Evolutionary conservation across 306 rosid species (phyloP).

Genomic region (Acacia confusa): DNA sequence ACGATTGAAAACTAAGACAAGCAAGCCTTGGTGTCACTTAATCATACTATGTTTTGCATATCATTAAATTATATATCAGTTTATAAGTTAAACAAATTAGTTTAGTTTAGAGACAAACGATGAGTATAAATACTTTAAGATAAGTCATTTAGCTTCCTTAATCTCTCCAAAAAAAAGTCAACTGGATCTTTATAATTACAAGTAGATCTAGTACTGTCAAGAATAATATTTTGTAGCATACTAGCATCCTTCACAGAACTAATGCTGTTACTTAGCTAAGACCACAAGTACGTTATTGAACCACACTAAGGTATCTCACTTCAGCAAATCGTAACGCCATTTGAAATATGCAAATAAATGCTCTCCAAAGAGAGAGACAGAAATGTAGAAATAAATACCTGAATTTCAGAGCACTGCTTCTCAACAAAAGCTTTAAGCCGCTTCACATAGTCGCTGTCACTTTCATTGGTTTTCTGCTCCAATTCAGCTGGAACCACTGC

Average conservation of each 20-base stretch:
- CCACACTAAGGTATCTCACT: conserved; percentile 17
- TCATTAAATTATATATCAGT: no score
- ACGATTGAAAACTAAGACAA: conserved; percentile 10
- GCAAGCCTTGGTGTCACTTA: background rate
- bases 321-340: background rate
- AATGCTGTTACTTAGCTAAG: background rate
- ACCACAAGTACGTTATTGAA: background rate
- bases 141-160: no score
- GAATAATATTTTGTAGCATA: background rate
- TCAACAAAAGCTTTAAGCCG: conserved; percentile 85
- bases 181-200: no score
- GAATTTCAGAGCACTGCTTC: conserved; percentile 90
- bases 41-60: no score
- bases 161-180: no score
- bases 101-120: no score
- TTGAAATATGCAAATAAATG: background rate
- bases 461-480: conserved; percentile 80
- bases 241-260: background rate
- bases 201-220: background rate
- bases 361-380: conserved; percentile 20
- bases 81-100: no score
- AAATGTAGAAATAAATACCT: conserved; percentile 51
- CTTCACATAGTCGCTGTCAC: conserved; percentile 74
- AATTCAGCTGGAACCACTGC: conserved; percentile 92
- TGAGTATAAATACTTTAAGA: no score